These are phyloP conservation scores for Gastrolobium villosum DNA, from an alignment of 306 rosid species.

Conservation along the genomic window DNA sequence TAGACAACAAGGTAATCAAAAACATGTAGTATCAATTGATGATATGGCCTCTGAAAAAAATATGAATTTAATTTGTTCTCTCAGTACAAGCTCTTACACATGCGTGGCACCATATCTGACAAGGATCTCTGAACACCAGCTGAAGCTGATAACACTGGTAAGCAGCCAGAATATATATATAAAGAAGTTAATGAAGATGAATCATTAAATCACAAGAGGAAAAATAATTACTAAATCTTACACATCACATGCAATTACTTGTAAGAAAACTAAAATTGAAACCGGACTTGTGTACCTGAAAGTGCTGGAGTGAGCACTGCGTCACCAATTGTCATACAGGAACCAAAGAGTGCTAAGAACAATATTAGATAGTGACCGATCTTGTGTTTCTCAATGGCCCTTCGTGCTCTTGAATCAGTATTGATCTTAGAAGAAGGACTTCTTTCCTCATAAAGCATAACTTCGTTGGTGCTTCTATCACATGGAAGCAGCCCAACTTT, in stretches of 20 bases:
- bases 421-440: constrained; percentile 52
- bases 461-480: constrained; percentile 62
- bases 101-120: constrained; percentile 47
- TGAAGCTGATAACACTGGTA: constrained; percentile 75
- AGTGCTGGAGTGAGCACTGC: constrained; percentile 89
- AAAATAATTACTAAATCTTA: background rate
- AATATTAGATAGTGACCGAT: constrained; percentile 67
- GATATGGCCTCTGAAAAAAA: constrained; percentile 16
- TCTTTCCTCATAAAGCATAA: constrained; percentile 55
- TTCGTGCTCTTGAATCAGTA: constrained; percentile 68
- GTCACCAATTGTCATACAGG: constrained; percentile 78
- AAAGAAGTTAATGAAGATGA: background rate
- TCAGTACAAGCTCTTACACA: constrained; percentile 58
- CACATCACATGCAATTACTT: constrained; percentile 18
- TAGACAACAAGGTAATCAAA: constrained; percentile 45
- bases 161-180: constrained; percentile 29
- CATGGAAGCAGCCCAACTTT: constrained; percentile 80
- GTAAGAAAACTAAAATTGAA: background rate
- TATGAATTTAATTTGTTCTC: background rate
- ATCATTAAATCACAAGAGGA: background rate
- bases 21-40: constrained; percentile 1
- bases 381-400: constrained; percentile 74
- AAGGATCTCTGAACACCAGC: constrained; percentile 73
- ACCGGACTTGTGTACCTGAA: constrained; percentile 60
- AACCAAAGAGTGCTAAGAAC: constrained; percentile 81